A percentile compares a stretch with the other conserved stretches of the same genome.
phyloP scores from a whole-genome alignment of 106 monocot genomes.

The Ottelia alismoides region DNA sequence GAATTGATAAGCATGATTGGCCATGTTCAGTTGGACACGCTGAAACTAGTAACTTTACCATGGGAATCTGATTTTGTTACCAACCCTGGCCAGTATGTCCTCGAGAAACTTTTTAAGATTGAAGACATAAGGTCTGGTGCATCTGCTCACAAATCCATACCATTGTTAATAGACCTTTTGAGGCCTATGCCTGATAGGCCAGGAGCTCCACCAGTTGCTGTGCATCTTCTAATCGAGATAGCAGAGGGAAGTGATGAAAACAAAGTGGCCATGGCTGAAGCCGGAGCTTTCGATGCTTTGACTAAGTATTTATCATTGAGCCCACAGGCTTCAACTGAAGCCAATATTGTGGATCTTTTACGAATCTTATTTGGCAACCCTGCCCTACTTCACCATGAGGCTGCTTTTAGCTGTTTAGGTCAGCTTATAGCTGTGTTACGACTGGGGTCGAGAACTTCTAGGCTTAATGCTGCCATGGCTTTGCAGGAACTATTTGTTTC shows the following conservation, averaged over 20 bases:
- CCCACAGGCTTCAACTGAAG: conserved; percentile 95
- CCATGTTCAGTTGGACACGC: conserved; percentile 65
- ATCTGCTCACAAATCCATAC: conserved; percentile 79
- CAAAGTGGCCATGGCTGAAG: conserved; percentile 82
- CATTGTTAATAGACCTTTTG: conserved; percentile 78
- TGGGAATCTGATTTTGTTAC: conserved; percentile 52
- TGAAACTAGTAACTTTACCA: conserved; percentile 63
- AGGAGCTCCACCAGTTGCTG: conserved; percentile 77
- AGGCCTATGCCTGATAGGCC: conserved; percentile 95
- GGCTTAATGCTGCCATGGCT: conserved; percentile 93
- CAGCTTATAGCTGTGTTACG: conserved; percentile 90
- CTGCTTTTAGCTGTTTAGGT: conserved; percentile 67
- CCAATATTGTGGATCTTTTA: conserved; percentile 64
- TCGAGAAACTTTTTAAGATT: conserved; percentile 75
- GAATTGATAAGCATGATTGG: conserved; percentile 88
- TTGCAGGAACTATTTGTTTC: conserved; percentile 80
- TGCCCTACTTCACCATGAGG: conserved; percentile 75
- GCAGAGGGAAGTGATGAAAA: conserved; percentile 61
- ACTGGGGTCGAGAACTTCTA: conserved; percentile 83
- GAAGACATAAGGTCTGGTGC: conserved; percentile 76
- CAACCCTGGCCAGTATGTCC: conserved; percentile 63
- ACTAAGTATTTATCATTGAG: conserved; percentile 92
- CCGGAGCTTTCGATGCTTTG: conserved; percentile 75
- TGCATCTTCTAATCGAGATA: conserved; percentile 66
- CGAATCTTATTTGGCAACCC: conserved; percentile 67